These are phyloP conservation scores for Plantago coronopus DNA, from an alignment of 305 asterid genomes.

Conservation along the genomic window DNA sequence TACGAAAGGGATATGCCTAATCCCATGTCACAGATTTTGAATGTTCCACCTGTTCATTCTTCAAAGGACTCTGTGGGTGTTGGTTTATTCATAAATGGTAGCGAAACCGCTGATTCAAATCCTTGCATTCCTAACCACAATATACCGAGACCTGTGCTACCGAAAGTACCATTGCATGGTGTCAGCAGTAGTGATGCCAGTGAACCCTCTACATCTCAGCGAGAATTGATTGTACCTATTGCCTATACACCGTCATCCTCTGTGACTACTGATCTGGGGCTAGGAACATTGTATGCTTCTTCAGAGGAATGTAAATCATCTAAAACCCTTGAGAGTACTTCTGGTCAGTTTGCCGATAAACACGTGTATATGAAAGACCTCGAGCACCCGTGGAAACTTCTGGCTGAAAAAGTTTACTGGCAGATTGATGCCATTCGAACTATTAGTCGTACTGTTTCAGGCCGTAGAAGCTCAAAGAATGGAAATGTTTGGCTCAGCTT, in stretches of 20 bases:
- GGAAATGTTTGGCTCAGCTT: constrained; percentile 80
- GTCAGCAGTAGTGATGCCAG: constrained; percentile 25
- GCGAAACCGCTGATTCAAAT: constrained; percentile 28
- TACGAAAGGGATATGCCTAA: constrained; percentile 35
- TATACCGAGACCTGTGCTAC: constrained; percentile 26
- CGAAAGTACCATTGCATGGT: constrained; percentile 32
- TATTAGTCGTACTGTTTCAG: constrained; percentile 47
- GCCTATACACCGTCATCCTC: constrained; percentile 32
- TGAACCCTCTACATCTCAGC: constrained; percentile 26
- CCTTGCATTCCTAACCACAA: constrained; percentile 23
- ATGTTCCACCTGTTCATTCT: constrained; percentile 26
- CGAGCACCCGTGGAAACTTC: constrained; percentile 48
- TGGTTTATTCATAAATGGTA: constrained; percentile 29
- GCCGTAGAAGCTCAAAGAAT: constrained; percentile 46
- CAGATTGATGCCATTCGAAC: constrained; percentile 67
- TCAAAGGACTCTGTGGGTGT: constrained; percentile 29
- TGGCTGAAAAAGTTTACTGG: constrained; percentile 66
- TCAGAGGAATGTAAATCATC: constrained; percentile 37
- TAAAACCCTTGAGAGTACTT: constrained; percentile 34
- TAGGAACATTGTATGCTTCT: constrained; percentile 55
- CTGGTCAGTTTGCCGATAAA: constrained; percentile 34
- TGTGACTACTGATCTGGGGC: constrained; percentile 77
- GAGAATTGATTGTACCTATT: constrained; percentile 21
- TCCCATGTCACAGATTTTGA: constrained; percentile 32
- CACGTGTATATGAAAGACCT: constrained; percentile 39